These are phyloP conservation scores for Pisolithus microcarpus DNA, from an alignment of 768 basidiomycete species.

Conservation along the genomic window DNA sequence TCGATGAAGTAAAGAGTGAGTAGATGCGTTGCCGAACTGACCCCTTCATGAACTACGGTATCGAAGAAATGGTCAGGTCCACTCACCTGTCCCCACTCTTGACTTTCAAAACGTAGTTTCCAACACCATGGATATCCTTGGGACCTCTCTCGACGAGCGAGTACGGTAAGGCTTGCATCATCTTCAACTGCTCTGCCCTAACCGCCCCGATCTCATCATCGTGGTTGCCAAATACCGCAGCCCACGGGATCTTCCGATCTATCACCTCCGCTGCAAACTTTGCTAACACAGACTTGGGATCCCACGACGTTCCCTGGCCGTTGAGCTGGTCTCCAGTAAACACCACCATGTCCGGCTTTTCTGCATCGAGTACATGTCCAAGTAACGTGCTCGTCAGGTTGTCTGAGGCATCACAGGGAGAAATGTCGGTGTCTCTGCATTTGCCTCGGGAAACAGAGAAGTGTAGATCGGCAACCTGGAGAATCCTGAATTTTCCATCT, in stretches of 20 bases:
- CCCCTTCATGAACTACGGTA: conserved; percentile 1
- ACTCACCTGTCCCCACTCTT: conserved; percentile 78
- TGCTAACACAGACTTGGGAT: conserved; percentile 77
- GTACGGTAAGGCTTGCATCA: conserved; percentile 79
- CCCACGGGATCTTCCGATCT: conserved; percentile 77
- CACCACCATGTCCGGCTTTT: conserved; percentile 87
- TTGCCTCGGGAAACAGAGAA: conserved; percentile 74
- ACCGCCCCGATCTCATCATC: conserved; percentile 66
- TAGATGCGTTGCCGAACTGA: conserved; percentile 79
- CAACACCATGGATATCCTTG: conserved; percentile 77
- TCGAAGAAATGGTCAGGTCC: background rate
- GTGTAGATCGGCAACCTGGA: conserved; percentile 92
- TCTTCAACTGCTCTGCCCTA: conserved; percentile 57
- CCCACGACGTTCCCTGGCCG: conserved; percentile 87
- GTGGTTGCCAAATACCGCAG: conserved; percentile 92
- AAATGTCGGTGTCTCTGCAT: conserved; percentile 63
- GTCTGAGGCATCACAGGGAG: conserved; percentile 59
- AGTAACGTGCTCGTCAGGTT: conserved; percentile 72
- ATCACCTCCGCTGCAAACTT: conserved; percentile 81
- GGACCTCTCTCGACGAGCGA: conserved; percentile 79
- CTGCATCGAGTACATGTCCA: conserved; percentile 59
- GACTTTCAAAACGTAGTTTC: conserved; percentile 87
- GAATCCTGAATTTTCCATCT: conserved; percentile 80
- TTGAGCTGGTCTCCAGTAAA: conserved; percentile 93
- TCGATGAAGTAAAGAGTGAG: conserved; percentile 89